Conservation (phyloP, 1,284 basidiomycete species). For the Puccinia triticina region DNA sequence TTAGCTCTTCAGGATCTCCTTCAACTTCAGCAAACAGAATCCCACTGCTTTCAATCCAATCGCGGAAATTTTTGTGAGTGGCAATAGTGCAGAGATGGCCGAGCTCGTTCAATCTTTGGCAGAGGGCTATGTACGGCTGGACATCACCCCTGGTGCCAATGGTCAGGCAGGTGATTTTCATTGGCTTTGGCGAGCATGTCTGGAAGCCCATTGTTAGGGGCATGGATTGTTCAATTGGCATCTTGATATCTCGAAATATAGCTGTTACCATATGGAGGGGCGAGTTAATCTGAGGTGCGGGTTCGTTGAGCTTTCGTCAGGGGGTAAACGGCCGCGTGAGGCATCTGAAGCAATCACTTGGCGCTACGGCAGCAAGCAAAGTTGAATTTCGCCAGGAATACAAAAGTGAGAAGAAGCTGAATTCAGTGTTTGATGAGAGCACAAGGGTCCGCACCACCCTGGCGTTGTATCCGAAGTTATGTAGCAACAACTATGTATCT, state of each 20-base stretch:
- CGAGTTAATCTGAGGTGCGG: not conserved
- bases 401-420: not conserved
- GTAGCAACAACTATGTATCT: slow-evolving; percentile 4
- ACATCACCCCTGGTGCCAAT: slow-evolving; percentile 67
- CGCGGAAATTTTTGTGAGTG: slow-evolving; percentile 69
- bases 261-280: not conserved
- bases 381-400: not conserved
- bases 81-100: slow-evolving; percentile 71
- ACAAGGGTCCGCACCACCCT: not conserved
- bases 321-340: not conserved
- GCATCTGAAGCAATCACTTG: not conserved
- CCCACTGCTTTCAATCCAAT: slow-evolving; percentile 65
- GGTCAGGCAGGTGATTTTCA: slow-evolving; percentile 53
- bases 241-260: slow-evolving; percentile 14
- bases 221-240: not conserved
- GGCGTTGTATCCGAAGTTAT: not conserved
- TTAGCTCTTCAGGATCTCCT: slow-evolving; percentile 68
- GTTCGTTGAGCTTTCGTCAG: not conserved
- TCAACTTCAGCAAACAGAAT: slow-evolving; percentile 68
- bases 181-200: not conserved
- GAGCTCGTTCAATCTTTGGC: slow-evolving; percentile 65
- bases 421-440: not conserved
- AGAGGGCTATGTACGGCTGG: slow-evolving; percentile 71
- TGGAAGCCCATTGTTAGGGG: slow-evolving; percentile 2
- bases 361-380: not conserved